phyloP scores from a whole-genome alignment of 768 basidiomycete genomes.

The Suillus subluteus region DNA sequence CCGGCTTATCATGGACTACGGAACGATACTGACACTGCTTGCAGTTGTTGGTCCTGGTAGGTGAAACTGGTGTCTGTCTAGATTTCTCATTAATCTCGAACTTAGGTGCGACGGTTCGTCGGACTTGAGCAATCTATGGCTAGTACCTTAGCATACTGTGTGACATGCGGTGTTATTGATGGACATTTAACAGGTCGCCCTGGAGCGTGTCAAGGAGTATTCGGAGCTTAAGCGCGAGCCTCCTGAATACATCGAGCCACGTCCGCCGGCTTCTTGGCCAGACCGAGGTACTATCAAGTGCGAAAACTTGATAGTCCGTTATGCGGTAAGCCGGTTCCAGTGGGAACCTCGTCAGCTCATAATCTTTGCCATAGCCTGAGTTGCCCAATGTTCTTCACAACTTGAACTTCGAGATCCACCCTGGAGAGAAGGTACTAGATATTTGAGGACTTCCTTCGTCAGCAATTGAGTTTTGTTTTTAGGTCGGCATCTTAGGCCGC shows the following conservation, averaged over 20 bases:
- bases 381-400: conserved; percentile 84
- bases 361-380: conserved; percentile 58
- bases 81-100: conserved; percentile 11
- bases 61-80: conserved; percentile 11
- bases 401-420: conserved; percentile 70
- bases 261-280: conserved; percentile 85
- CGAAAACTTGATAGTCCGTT: conserved; percentile 75
- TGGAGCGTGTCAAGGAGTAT: conserved; percentile 92
- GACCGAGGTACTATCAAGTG: conserved; percentile 67
- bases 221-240: conserved; percentile 78
- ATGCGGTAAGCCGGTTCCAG: conserved; percentile 59
- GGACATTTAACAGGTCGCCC: conserved; percentile 57
- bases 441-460: background rate
- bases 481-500: conserved; percentile 74
- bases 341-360: background rate
- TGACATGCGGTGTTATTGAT: background rate
- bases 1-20: background rate
- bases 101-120: conserved; percentile 76
- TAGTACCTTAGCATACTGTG: conserved; percentile 10
- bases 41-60: conserved; percentile 64
- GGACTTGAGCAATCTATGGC: conserved; percentile 94
- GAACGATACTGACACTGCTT: conserved; percentile 22
- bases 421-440: conserved; percentile 69
- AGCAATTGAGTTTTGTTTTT: conserved; percentile 9
- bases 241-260: conserved; percentile 83